Percentiles rank a stretch among this genome's conserved stretches.
Conservation (phyloP, 306 rosid genomes). For the Pyrus bretschneideri region DNA sequence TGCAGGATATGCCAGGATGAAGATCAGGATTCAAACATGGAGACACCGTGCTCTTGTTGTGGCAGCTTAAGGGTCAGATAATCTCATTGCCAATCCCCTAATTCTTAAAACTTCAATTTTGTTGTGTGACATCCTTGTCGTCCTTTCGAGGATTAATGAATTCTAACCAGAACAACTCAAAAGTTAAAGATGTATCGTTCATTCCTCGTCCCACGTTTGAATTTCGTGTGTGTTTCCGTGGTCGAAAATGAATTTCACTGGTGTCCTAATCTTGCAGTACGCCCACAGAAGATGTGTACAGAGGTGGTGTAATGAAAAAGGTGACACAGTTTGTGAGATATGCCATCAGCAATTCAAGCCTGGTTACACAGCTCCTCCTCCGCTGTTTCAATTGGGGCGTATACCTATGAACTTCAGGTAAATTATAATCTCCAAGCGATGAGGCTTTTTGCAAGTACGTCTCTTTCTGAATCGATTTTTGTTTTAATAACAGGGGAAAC, state of each 20-base stretch:
- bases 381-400: constrained; percentile 74
- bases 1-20: constrained; percentile 98
- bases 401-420: constrained; percentile 97
- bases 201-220: neutral
- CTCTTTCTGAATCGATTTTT: neutral
- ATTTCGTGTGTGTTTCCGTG: neutral
- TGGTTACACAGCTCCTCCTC: constrained; percentile 89
- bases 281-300: constrained; percentile 93
- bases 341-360: constrained; percentile 92
- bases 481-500: constrained; percentile 55
- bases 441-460: neutral
- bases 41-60: constrained; percentile 91
- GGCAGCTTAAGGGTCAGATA: constrained; percentile 85
- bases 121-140: neutral
- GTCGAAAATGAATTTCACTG: neutral
- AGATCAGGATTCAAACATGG: constrained; percentile 85
- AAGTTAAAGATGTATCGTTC: neutral
- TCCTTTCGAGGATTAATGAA: neutral
- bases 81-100: neutral
- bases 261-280: constrained; percentile 46
- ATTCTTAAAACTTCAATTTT: neutral
- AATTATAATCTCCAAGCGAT: neutral
- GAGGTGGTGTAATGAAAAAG: constrained; percentile 95
- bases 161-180: neutral
- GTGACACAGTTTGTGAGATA: constrained; percentile 87